Evolutionary conservation across 371 early-diverging fungal species (phyloP).

Genomic region (Rhizopus stolonifer): DNA sequence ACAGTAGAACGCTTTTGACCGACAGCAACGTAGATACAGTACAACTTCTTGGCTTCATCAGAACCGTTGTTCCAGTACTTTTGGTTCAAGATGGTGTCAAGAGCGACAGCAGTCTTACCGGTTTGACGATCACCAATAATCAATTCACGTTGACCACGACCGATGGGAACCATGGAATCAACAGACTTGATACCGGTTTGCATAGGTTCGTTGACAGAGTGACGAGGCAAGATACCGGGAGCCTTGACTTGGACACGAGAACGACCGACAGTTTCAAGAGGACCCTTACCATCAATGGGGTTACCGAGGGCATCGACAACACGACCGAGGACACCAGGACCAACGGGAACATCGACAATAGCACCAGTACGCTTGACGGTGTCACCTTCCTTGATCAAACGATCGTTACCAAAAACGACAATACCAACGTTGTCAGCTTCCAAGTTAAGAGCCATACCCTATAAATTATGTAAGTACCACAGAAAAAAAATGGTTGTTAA

Average conservation of each 20-base stretch:
- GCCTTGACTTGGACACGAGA: constrained; percentile 95
- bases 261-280: constrained; percentile 77
- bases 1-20: constrained; percentile 98
- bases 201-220: constrained; percentile 97
- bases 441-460: constrained; percentile 97
- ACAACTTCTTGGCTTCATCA: constrained; percentile 61
- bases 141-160: constrained; percentile 98
- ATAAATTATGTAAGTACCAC: constrained; percentile 51
- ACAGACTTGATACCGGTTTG: constrained; percentile 98
- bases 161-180: constrained; percentile 97
- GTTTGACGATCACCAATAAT: constrained; percentile 98
- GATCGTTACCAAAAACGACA: constrained; percentile 98
- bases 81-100: constrained; percentile 96
- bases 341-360: constrained; percentile 95
- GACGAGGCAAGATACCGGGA: constrained; percentile 95
- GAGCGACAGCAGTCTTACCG: constrained; percentile 95
- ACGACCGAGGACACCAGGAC: constrained; percentile 91
- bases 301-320: constrained; percentile 97
- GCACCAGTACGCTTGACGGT: constrained; percentile 95
- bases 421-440: constrained; percentile 98
- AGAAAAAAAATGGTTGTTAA: background rate
- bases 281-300: constrained; percentile 98
- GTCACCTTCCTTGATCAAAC: constrained; percentile 89
- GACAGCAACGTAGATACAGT: constrained; percentile 96
- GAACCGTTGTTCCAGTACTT: constrained; percentile 85